Conservation (phyloP, 495 filamentous ascomycete species). For the Neurospora sp. region DNA sequence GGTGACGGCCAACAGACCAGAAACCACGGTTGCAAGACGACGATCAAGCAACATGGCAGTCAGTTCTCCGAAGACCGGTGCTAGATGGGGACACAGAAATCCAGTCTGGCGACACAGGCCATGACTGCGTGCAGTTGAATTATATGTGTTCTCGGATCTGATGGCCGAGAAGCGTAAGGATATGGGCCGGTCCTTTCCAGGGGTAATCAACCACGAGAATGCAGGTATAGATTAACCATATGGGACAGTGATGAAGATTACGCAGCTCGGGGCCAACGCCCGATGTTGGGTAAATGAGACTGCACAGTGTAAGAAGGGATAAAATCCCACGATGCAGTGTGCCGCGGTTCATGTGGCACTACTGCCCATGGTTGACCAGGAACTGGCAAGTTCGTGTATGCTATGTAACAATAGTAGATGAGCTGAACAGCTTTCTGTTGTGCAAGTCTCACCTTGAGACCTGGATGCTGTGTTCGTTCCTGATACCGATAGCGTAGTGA, state of each 20-base stretch:
- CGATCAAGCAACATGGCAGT: conserved; percentile 15
- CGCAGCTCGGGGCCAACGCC: conserved; percentile 9
- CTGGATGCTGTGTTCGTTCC: neutral
- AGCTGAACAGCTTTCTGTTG: neutral
- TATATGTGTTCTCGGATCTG: neutral
- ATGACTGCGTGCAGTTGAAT: conserved; percentile 2
- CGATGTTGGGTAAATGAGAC: conserved; percentile 12
- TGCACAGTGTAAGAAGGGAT: conserved; percentile 21
- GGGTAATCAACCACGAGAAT: neutral
- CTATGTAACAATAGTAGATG: neutral
- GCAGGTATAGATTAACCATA: conserved; percentile 10
- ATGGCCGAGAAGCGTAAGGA: neutral
- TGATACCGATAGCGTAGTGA: neutral
- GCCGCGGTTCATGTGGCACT: neutral
- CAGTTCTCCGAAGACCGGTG: neutral
- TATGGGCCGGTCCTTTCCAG: conserved; percentile 1
- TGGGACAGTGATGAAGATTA: conserved; percentile 18
- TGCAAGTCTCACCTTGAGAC: neutral
- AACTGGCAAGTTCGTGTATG: neutral
- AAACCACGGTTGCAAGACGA: conserved; percentile 16
- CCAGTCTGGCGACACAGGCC: neutral
- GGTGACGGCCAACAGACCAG: conserved; percentile 14
- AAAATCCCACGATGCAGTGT: conserved; percentile 15
- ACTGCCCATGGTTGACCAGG: neutral
- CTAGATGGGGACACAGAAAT: neutral